Conservation (phyloP, 345 rosid genomes). For the Fremontodendron californicum region DNA sequence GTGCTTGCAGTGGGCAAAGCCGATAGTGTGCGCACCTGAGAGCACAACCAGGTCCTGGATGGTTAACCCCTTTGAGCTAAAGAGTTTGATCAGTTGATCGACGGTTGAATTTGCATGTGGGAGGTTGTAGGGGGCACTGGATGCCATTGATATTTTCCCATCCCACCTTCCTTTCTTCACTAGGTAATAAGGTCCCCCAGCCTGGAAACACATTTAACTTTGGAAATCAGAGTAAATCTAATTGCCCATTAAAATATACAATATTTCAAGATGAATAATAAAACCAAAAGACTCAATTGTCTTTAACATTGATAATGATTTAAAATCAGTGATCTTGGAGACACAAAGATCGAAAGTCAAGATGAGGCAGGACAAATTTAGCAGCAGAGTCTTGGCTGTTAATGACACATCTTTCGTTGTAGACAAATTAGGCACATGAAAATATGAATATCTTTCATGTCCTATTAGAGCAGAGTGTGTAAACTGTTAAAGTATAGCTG, state of each 20-base stretch:
- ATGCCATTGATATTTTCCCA: conserved; percentile 60
- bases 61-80: conserved; percentile 65
- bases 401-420: neutral
- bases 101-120: conserved; percentile 66
- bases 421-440: conserved; percentile 4
- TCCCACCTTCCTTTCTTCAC: conserved; percentile 88
- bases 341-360: conserved; percentile 1
- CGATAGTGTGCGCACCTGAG: conserved; percentile 83
- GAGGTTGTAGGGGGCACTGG: conserved; percentile 46
- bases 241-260: neutral
- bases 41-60: conserved; percentile 64
- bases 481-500: neutral
- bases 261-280: neutral
- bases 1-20: conserved; percentile 69
- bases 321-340: neutral
- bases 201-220: conserved; percentile 24
- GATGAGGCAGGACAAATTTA: neutral
- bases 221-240: neutral
- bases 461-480: neutral
- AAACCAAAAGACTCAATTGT: neutral
- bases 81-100: conserved; percentile 61
- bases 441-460: neutral
- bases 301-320: neutral
- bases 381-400: neutral
- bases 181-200: conserved; percentile 79